A percentile compares a stretch with the other conserved stretches of the same genome.
Evolutionary conservation across 2,329 filamentous ascomycete genomes (phyloP).

Genomic region (Talaromyces sp.): DNA sequence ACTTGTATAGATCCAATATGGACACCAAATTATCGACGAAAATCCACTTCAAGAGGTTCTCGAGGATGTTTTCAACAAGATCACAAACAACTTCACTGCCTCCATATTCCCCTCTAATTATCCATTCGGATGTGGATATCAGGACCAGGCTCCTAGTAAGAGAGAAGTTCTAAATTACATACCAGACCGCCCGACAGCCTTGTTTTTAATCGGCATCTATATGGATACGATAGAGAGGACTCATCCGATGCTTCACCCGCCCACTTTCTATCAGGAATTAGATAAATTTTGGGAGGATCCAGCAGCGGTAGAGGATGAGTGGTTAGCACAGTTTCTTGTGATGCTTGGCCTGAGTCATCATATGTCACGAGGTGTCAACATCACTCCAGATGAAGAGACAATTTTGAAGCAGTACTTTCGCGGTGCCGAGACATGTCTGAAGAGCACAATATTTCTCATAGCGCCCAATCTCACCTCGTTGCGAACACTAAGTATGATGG

Average conservation of each 20-base stretch:
- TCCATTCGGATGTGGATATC: constrained; percentile 14
- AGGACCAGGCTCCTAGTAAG: constrained; percentile 6
- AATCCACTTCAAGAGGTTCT: not conserved
- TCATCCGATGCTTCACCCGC: constrained; percentile 32
- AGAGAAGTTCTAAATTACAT: constrained; percentile 10
- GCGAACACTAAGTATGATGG: constrained; percentile 20
- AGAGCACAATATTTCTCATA: constrained; percentile 17
- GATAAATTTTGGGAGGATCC: constrained; percentile 29
- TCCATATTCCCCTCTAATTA: constrained; percentile 13
- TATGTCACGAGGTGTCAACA: constrained; percentile 6
- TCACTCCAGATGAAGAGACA: constrained; percentile 4
- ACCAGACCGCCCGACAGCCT: constrained; percentile 5
- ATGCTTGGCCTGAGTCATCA: constrained; percentile 18
- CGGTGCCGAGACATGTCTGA: constrained; percentile 18
- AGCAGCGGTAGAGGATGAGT: constrained; percentile 15
- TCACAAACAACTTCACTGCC: not conserved
- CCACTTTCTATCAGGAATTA: constrained; percentile 37
- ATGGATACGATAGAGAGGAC: constrained; percentile 14
- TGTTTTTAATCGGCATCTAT: constrained; percentile 9
- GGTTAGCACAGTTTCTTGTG: constrained; percentile 18
- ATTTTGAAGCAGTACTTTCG: constrained; percentile 12
- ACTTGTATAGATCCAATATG: not conserved
- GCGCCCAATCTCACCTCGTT: constrained; percentile 17
- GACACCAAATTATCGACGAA: not conserved
- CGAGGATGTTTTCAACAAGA: constrained; percentile 2